phyloP scores from a whole-genome alignment of 2,329 filamentous ascomycete genomes.

The Lachnellula willkommii region DNA sequence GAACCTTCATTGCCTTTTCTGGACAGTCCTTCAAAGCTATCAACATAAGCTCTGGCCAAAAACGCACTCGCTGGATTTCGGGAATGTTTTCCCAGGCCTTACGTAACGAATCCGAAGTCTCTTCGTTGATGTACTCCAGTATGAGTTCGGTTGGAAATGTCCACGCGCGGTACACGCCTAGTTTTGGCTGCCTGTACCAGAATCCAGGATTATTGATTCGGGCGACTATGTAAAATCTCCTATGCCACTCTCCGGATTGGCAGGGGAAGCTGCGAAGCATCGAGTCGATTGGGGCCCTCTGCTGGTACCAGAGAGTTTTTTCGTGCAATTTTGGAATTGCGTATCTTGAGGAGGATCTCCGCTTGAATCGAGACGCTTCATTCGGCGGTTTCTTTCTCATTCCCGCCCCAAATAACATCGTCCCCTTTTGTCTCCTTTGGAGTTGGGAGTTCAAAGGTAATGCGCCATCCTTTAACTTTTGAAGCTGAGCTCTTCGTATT shows the following conservation, averaged over 20 bases:
- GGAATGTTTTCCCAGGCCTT: slow-evolving; percentile 8
- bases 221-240: neutral
- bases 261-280: neutral
- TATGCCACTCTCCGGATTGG: neutral
- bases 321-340: too few relatives aligned
- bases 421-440: too few relatives aligned
- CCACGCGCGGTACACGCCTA: neutral
- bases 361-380: too few relatives aligned
- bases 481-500: too few relatives aligned
- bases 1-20: slow-evolving; percentile 18
- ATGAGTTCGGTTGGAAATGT: neutral
- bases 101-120: slow-evolving; percentile 1
- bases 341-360: too few relatives aligned
- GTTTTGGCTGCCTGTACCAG: neutral
- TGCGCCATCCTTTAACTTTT: too few relatives aligned
- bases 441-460: too few relatives aligned
- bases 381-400: too few relatives aligned
- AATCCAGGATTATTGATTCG: neutral
- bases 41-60: slow-evolving; percentile 23
- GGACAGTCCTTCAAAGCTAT: slow-evolving; percentile 15
- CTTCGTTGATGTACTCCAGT: neutral
- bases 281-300: neutral
- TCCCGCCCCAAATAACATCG: too few relatives aligned
- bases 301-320: neutral
- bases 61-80: neutral